phyloP scores from a whole-genome alignment of 2,329 filamentous ascomycete genomes.

The Emergomyces pasteurianus region DNA sequence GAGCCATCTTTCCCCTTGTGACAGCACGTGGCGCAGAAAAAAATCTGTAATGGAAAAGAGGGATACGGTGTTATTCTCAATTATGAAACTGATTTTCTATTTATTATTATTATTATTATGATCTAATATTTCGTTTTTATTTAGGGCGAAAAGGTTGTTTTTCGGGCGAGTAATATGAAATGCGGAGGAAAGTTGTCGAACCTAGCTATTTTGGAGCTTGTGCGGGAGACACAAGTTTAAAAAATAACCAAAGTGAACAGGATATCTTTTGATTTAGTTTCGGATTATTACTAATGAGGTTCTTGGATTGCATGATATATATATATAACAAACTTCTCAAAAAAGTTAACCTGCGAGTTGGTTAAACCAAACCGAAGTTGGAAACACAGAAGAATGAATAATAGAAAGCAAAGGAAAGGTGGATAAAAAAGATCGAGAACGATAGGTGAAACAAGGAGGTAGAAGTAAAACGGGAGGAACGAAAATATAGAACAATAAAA shows the following conservation, averaged over 20 bases:
- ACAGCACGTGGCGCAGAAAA: background rate
- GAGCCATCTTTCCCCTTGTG: background rate
- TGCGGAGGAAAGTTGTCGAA: too few species aligned
- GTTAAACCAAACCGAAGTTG: background rate
- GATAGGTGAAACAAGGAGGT: background rate
- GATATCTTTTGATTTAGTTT: background rate
- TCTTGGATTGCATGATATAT: background rate
- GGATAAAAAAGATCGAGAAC: background rate
- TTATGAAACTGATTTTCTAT: background rate
- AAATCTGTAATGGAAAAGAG: background rate
- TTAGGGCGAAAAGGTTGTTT: background rate
- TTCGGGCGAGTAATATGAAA: background rate
- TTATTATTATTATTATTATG: too few species aligned
- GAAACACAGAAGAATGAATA: background rate
- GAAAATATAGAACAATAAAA: background rate
- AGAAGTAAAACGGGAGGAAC: background rate
- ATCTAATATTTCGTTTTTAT: background rate
- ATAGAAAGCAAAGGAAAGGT: background rate
- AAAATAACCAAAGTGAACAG: background rate
- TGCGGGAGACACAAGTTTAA: background rate
- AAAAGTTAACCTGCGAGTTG: background rate
- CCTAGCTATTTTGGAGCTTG: too few species aligned
- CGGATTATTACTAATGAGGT: background rate
- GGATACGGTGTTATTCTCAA: background rate
- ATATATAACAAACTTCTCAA: background rate